These are phyloP conservation scores for Penicillium waksmanii DNA, from an alignment of 495 filamentous ascomycete genomes.

Conservation along the genomic window DNA sequence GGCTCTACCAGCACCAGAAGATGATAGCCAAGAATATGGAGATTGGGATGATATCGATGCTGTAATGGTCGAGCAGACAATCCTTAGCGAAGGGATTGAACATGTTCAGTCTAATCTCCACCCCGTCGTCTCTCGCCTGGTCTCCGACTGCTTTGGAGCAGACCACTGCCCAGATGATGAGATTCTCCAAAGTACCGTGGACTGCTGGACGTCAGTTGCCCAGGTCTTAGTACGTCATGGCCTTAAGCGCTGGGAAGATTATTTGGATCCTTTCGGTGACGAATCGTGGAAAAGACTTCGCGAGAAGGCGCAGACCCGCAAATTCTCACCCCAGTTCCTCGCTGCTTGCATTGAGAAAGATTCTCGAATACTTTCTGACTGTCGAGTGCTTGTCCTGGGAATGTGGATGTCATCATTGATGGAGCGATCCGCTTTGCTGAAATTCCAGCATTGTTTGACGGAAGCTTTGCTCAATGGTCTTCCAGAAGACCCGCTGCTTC, in stretches of 20 bases:
- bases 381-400: conserved; percentile 53
- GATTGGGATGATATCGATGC: conserved; percentile 65
- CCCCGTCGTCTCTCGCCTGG: conserved; percentile 55
- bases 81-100: conserved; percentile 31
- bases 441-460: conserved; percentile 68
- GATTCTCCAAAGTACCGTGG: conserved; percentile 57
- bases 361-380: conserved; percentile 40
- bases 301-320: conserved; percentile 65
- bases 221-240: conserved; percentile 50
- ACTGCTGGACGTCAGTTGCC: conserved; percentile 64
- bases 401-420: conserved; percentile 65
- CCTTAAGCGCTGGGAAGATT: conserved; percentile 59
- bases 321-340: conserved; percentile 65
- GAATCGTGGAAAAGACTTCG: conserved; percentile 66
- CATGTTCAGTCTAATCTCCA: conserved; percentile 51
- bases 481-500: conserved; percentile 51
- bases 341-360: conserved; percentile 59
- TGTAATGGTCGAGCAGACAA: conserved; percentile 41
- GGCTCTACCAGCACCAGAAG: conserved; percentile 37
- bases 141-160: conserved; percentile 72
- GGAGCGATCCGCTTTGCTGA: conserved; percentile 66
- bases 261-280: conserved; percentile 56
- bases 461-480: conserved; percentile 56
- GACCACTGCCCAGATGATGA: conserved; percentile 61
- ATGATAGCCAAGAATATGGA: conserved; percentile 78